These are phyloP conservation scores for Cenchrus americanus DNA, from an alignment of 176 grass and related monocot genomes.

Conservation along the genomic window DNA sequence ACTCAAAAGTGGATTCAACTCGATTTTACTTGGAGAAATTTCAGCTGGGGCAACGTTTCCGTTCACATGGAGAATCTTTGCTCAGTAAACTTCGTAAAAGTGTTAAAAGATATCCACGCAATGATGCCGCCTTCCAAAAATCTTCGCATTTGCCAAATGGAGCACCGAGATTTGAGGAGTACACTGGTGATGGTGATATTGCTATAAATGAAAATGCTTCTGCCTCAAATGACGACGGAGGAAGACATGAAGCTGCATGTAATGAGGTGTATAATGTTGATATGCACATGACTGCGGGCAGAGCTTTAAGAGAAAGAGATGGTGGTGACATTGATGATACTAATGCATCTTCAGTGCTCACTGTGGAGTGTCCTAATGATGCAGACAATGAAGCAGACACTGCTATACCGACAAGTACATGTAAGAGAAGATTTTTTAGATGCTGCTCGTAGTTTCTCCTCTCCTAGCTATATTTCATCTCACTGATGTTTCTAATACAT, in stretches of 20 bases:
- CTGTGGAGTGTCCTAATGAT: background rate
- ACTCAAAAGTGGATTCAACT: background rate
- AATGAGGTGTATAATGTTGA: conserved; percentile 1
- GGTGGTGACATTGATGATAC: background rate
- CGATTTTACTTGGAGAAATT: conserved; percentile 35
- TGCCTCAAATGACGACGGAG: background rate
- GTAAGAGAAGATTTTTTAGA: conserved; percentile 17
- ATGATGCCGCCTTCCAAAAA: conserved; percentile 14
- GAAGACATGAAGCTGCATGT: conserved; percentile 10
- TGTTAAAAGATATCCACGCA: background rate
- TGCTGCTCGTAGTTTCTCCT: background rate
- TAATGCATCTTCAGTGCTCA: conserved; percentile 1
- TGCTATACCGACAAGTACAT: background rate
- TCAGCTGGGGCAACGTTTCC: conserved; percentile 6
- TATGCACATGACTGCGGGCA: background rate
- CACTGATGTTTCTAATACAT: conserved; percentile 17
- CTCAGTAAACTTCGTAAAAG: background rate
- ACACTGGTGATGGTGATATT: conserved; percentile 7
- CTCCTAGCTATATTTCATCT: conserved; percentile 27
- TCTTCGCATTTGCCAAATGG: conserved; percentile 7
- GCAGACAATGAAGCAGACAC: background rate
- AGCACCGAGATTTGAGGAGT: conserved; percentile 37
- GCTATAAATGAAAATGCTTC: conserved; percentile 10
- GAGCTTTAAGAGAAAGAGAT: conserved; percentile 15
- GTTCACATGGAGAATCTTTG: background rate